A percentile compares a stretch with the other conserved stretches of the same genome.
These are phyloP conservation scores for Kwoniella sp. DNA, from an alignment of 768 basidiomycete species.

Conservation along the genomic window DNA sequence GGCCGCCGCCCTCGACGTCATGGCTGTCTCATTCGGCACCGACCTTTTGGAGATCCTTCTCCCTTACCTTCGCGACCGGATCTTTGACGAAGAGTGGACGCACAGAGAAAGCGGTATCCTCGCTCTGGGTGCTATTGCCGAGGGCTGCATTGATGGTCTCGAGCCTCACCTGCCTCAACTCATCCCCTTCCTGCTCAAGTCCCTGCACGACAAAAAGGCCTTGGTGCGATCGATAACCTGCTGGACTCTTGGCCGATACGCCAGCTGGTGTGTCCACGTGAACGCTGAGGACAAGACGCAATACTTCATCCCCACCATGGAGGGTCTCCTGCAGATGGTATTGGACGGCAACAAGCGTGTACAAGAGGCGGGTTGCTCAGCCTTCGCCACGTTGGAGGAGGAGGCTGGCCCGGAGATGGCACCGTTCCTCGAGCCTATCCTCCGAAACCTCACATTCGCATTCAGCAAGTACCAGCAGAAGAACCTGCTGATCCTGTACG, in stretches of 20 bases:
- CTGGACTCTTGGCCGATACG: constrained; percentile 98
- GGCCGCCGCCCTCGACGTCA: constrained; percentile 92
- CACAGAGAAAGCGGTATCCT: constrained; percentile 92
- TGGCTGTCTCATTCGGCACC: constrained; percentile 86
- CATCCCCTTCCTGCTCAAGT: constrained; percentile 85
- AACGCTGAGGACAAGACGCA: constrained; percentile 75
- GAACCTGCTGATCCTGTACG: constrained; percentile 96
- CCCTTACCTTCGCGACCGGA: constrained; percentile 81
- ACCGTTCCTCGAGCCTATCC: constrained; percentile 89
- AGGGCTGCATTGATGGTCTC: constrained; percentile 95
- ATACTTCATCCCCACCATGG: constrained; percentile 96
- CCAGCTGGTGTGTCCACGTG: constrained; percentile 82
- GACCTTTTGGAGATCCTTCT: constrained; percentile 85
- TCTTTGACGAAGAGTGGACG: constrained; percentile 89
- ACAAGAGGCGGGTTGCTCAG: constrained; percentile 97
- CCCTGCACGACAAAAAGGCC: constrained; percentile 89
- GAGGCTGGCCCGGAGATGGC: constrained; percentile 85
- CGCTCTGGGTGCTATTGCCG: constrained; percentile 95
- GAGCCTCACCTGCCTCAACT: constrained; percentile 91
- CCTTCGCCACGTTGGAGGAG: constrained; percentile 96
- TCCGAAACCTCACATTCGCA: constrained; percentile 89
- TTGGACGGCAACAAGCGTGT: constrained; percentile 98
- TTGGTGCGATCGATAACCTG: constrained; percentile 97
- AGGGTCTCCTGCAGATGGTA: constrained; percentile 95
- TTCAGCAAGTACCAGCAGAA: constrained; percentile 99